Evolutionary conservation across 169 alveolate species (phyloP), one percentile per base, ranked within the genome.

Genomic region (Plasmodium inui): DNA sequence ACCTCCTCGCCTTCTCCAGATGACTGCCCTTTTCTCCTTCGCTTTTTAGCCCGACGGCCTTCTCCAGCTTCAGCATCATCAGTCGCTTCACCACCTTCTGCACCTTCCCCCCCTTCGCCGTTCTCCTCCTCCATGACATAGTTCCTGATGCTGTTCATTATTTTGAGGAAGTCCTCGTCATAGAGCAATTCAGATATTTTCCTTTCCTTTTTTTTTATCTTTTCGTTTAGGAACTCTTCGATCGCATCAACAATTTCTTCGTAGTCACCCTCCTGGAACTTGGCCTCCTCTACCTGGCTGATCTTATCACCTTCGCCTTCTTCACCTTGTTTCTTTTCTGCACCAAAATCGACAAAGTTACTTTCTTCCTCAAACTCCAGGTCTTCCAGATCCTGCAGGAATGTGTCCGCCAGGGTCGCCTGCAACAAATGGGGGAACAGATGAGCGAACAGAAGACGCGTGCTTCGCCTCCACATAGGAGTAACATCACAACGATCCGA

Each of bases 371-470:
- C 97, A 57, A 82, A 81, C 19, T 95, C 96, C 8, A 96, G 91
- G 55, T 96, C 96, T 32, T 96, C 97, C 9, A 96, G 95, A 89
- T 96, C 97, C 76, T 93, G 95, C 83, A 96, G 74, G 44, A 96
- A 95, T 37, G 97, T 85, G 32, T 96, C 97, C 72, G 96, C 97
- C 17, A 96, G 76, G 19, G 97, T 93, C n/a, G 96, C 94, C 97
- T 96, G 57, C 26, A 83, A 83, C 50, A 67, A 28, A 1, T 34
- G 80, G 70, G 17, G 28, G 50, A 74, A 74, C 9, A 32, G 6
- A n/a, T 30, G 57, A 3, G 9, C 83, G 10, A 34, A 32, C 17
- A n/a, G 6, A 74, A 30, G 4, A 22, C 14, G 3, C 10, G 39
- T 44, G 55, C 6, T 50, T 50, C 61, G 22, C 8, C 22, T 50